A percentile compares a stretch with the other conserved stretches of the same genome.
phyloP scores from a whole-genome alignment of 345 rosid species.

The Sonneratia caseolaris region DNA sequence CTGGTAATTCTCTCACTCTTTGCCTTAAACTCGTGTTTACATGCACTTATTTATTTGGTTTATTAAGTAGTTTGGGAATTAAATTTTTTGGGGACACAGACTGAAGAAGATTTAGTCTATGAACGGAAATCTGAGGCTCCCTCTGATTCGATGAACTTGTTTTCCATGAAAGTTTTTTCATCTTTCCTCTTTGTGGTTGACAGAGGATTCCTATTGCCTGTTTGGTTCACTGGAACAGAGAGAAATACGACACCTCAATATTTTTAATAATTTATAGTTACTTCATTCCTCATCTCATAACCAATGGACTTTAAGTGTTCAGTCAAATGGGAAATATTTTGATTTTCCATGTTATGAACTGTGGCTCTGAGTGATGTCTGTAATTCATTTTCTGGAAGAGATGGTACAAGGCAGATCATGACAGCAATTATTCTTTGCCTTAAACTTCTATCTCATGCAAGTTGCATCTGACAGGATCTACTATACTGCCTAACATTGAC shows the following conservation, averaged over 20 bases:
- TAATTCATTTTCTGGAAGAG: background rate
- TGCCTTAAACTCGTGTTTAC: background rate
- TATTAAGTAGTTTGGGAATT: too few species aligned
- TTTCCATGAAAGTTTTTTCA: background rate
- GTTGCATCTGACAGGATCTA: background rate
- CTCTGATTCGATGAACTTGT: background rate
- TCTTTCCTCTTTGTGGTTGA: background rate
- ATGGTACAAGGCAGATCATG: background rate
- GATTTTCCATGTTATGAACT: background rate
- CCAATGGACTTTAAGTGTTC: background rate
- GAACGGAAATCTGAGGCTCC: background rate
- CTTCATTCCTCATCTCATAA: too few species aligned
- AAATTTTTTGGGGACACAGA: background rate
- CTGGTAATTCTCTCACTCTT: conserved; percentile 41
- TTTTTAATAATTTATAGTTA: background rate
- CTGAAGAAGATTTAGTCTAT: background rate
- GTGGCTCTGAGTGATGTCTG: background rate
- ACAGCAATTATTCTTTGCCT: background rate
- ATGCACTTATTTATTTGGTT: background rate
- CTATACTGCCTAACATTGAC: background rate
- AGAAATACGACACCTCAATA: background rate
- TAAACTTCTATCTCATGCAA: background rate
- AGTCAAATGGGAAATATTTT: background rate
- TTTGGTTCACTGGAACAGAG: background rate
- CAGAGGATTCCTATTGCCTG: background rate